phyloP scores from a whole-genome alignment of 176 grass and related monocot species.

The Pharus latifolius region DNA sequence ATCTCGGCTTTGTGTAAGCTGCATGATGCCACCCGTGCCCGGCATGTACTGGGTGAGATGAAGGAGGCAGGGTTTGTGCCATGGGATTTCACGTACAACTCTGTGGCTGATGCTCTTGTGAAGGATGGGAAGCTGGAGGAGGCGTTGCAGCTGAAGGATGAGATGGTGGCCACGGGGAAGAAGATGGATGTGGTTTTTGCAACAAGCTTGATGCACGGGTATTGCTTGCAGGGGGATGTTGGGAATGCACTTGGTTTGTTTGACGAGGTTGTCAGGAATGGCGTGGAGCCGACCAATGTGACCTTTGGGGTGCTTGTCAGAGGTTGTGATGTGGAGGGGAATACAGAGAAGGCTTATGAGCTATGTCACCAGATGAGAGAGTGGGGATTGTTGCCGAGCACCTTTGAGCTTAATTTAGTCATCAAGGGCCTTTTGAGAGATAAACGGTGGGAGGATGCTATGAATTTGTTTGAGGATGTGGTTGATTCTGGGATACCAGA shows the following conservation, averaged over 20 bases:
- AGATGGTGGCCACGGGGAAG: slow-evolving; percentile 32
- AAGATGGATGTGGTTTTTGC: slow-evolving; percentile 36
- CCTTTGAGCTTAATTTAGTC: slow-evolving; percentile 43
- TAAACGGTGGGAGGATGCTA: slow-evolving; percentile 45
- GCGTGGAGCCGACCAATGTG: slow-evolving; percentile 36
- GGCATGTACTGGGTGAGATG: slow-evolving; percentile 33
- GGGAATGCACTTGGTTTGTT: slow-evolving; percentile 49
- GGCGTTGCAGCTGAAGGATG: slow-evolving; percentile 54
- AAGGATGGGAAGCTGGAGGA: slow-evolving; percentile 52
- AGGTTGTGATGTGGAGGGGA: slow-evolving; percentile 49
- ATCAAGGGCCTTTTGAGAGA: slow-evolving; percentile 48
- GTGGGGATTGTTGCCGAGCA: slow-evolving; percentile 18
- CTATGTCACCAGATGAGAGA: slow-evolving; percentile 66
- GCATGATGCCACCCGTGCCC: slow-evolving; percentile 19
- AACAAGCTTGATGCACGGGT: slow-evolving; percentile 62
- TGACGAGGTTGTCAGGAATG: slow-evolving; percentile 18
- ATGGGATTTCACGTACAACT: slow-evolving; percentile 24
- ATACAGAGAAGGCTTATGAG: slow-evolving; percentile 38
- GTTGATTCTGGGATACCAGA: slow-evolving; percentile 26
- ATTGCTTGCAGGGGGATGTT: slow-evolving; percentile 44
- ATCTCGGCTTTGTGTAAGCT: slow-evolving; percentile 41
- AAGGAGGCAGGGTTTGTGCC: slow-evolving; percentile 29
- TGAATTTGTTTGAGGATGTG: slow-evolving; percentile 42
- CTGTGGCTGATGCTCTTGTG: slow-evolving; percentile 35
- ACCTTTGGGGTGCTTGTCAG: slow-evolving; percentile 52